Conservation (phyloP, 129 eudicot genomes). For the Dittrichia graveolens region DNA sequence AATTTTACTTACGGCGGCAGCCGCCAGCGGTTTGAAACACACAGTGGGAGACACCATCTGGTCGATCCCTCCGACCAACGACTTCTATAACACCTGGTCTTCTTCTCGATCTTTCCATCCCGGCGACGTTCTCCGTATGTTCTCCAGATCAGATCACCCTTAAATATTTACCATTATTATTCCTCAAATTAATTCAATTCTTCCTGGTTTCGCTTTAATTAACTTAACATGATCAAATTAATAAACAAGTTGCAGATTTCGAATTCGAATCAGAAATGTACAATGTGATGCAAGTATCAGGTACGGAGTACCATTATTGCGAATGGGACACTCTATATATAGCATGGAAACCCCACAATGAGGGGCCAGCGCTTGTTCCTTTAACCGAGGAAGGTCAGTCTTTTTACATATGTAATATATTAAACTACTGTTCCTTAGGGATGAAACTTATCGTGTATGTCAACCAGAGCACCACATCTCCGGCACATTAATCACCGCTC, state of each 20-base stretch:
- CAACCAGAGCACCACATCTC: not conserved
- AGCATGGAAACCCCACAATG: too few species aligned
- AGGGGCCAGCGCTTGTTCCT: not conserved
- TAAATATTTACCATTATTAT: too few species aligned
- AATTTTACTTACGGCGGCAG: not conserved
- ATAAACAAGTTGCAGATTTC: constrained; percentile 40
- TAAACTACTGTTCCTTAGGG: constrained; percentile 40
- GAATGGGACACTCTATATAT: not conserved
- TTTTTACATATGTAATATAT: constrained; percentile 36
- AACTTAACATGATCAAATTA: too few species aligned
- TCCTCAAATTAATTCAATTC: too few species aligned
- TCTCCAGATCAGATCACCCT: not conserved
- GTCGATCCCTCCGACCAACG: constrained; percentile 51
- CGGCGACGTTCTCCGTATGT: constrained; percentile 45
- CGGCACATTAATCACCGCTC: not conserved
- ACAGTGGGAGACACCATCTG: constrained; percentile 52
- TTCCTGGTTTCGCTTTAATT: too few species aligned
- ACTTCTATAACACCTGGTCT: constrained; percentile 59
- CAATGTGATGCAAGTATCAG: constrained; percentile 30
- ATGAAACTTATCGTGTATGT: constrained; percentile 34
- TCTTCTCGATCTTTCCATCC: constrained; percentile 40
- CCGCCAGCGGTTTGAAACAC: constrained; percentile 23
- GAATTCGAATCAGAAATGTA: constrained; percentile 44
- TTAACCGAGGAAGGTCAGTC: constrained; percentile 19
- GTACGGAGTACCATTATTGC: constrained; percentile 27